Percentiles rank a stretch among this genome's conserved stretches.
These are phyloP conservation scores for Rhododendron kiyosumense DNA, from an alignment of 148 eudicot species.

Conservation along the genomic window DNA sequence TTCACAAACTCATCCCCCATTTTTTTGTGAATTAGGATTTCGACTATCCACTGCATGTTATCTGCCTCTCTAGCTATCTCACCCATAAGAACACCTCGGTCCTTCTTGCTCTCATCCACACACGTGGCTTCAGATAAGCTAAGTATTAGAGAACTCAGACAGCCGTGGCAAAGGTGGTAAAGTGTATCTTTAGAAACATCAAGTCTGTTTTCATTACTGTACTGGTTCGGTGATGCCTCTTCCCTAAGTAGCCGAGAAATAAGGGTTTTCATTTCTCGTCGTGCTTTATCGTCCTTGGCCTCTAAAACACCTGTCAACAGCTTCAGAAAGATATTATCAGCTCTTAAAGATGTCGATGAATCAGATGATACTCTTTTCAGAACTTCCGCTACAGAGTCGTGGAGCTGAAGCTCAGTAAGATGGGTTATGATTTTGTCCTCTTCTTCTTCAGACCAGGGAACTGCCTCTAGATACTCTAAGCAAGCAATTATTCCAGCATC, in stretches of 20 bases:
- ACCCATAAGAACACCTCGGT: constrained; percentile 64
- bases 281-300: constrained; percentile 86
- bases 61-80: constrained; percentile 92
- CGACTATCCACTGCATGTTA: constrained; percentile 86
- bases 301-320: constrained; percentile 65
- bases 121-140: constrained; percentile 76
- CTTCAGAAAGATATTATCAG: constrained; percentile 58
- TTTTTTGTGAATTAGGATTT: constrained; percentile 59
- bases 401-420: constrained; percentile 67
- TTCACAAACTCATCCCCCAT: constrained; percentile 78
- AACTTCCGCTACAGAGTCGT: constrained; percentile 38
- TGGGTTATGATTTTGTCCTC: constrained; percentile 66
- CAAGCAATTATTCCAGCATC: constrained; percentile 74
- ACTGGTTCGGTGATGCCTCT: constrained; percentile 26
- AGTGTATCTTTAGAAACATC: constrained; percentile 69
- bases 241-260: constrained; percentile 64
- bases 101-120: constrained; percentile 54
- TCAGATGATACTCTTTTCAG: constrained; percentile 69
- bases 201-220: constrained; percentile 27
- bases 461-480: constrained; percentile 76
- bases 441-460: constrained; percentile 89
- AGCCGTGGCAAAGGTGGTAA: constrained; percentile 71
- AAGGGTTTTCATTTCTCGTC: constrained; percentile 72
- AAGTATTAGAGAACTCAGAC: constrained; percentile 72
- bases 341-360: constrained; percentile 51